Evolutionary conservation across 2,329 filamentous ascomycete species (phyloP), one percentile per base, ranked within the genome.

Genomic region (Fusarium solani-melongenae): DNA sequence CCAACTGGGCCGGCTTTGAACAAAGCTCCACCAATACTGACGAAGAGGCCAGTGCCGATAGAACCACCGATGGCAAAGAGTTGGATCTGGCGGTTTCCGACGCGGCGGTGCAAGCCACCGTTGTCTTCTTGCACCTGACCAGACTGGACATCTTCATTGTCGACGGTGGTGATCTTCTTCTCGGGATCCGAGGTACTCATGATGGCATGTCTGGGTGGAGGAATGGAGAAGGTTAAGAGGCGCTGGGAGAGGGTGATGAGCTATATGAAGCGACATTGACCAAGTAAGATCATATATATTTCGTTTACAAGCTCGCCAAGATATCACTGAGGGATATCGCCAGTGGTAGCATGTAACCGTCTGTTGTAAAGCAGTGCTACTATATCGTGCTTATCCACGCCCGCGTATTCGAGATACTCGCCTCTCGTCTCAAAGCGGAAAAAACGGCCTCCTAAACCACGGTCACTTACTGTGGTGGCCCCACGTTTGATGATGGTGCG

Each of bases 41-140:
- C 86, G 81, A 90, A 91, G 64, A 90, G 82, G 1, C 86, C 86
- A 4, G 86, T 88, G 34, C 86, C 86, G 72, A 89, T 88, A 62
- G 86, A 87, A 38, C 88, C 88, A 17, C 88, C 88, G 74, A 89
- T 86, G 36, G 86, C 87, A 65, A 89, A 31, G 17, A 55, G 29
- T 20, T 55, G 51, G 17, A 55, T 34, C 51, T 55, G 51, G 6
- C 51, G 51, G 51, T 55, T 55, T 20, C 51, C 51, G 11, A 55
- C 27, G 20, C 51, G 51, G 27, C 51, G 51, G 27, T 55, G 51
- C 27, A 51, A n/a, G 11, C 46, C 46, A 22, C 8, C 46, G 15
- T 51, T 51, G 46, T 51, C 24, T 15, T 51, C 22, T 51, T 51
- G 46, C 27, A 51, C 27, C 46, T 51, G 46, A 51, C 46, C 46